Conservation (phyloP, 768 basidiomycete species). For the Strobilomyces dryophilus region DNA sequence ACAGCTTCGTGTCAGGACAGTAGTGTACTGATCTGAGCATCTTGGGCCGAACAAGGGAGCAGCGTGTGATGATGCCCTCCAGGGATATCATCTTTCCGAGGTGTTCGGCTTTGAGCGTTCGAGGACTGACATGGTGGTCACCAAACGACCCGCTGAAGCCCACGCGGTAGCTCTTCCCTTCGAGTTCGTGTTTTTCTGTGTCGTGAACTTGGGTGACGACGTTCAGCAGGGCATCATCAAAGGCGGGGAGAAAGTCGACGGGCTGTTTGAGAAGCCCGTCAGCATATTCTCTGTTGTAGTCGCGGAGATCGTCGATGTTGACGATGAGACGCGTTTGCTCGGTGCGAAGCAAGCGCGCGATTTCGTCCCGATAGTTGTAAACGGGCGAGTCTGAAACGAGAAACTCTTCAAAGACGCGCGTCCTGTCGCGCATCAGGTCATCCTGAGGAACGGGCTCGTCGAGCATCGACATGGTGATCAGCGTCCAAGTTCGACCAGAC, state of each 20-base stretch:
- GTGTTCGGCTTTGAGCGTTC: constrained; percentile 83
- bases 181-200: constrained; percentile 74
- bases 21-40: constrained; percentile 97
- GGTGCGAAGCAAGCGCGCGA: constrained; percentile 74
- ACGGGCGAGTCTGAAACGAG: constrained; percentile 61
- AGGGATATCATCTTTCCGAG: constrained; percentile 95
- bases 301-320: constrained; percentile 94
- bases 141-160: constrained; percentile 97
- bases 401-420: constrained; percentile 81
- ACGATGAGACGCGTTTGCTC: constrained; percentile 88
- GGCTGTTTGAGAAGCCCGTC: constrained; percentile 90
- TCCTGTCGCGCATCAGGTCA: constrained; percentile 73
- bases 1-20: constrained; percentile 80
- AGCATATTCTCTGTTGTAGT: constrained; percentile 83
- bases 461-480: constrained; percentile 31
- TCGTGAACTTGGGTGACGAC: constrained; percentile 75
- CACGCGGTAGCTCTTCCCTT: constrained; percentile 77
- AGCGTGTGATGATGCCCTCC: constrained; percentile 97
- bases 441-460: constrained; percentile 60
- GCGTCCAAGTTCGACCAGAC: neutral
- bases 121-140: constrained; percentile 95
- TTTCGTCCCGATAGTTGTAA: constrained; percentile 83
- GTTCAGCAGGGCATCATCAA: constrained; percentile 77
- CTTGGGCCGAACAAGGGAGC: constrained; percentile 96
- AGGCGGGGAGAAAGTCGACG: constrained; percentile 79